These are phyloP conservation scores for Aspergillus diversus DNA, from an alignment of 495 filamentous ascomycete species.

Conservation along the genomic window DNA sequence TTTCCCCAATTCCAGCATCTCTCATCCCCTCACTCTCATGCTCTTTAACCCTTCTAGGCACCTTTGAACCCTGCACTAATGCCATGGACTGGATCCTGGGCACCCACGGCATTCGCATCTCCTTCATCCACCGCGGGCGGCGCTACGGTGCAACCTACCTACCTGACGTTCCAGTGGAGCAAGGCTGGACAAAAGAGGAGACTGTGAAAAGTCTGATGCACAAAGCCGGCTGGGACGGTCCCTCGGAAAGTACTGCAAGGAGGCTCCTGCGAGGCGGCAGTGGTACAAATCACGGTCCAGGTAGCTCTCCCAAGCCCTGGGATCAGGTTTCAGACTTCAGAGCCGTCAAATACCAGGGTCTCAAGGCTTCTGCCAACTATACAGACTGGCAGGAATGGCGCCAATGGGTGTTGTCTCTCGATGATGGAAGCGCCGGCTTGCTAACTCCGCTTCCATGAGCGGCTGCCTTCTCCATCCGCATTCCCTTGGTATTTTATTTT, in stretches of 20 bases:
- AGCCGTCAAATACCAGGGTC: constrained; percentile 80
- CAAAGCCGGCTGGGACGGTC: constrained; percentile 80
- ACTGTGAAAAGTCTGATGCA: constrained; percentile 87
- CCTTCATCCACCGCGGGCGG: constrained; percentile 67
- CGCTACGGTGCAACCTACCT: constrained; percentile 78
- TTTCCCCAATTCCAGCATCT: constrained; percentile 67
- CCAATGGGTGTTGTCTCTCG: constrained; percentile 64
- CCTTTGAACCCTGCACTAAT: constrained; percentile 72
- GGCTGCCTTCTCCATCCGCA: neutral
- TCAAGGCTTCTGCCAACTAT: constrained; percentile 69
- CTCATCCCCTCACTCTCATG: constrained; percentile 73
- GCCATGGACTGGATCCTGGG: constrained; percentile 87
- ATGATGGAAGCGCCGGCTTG: constrained; percentile 35
- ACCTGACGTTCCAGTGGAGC: constrained; percentile 88
- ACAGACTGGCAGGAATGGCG: constrained; percentile 77
- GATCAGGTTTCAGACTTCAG: constrained; percentile 69
- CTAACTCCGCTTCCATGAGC: constrained; percentile 7
- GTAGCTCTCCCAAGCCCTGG: constrained; percentile 57
- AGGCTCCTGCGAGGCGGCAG: constrained; percentile 40
- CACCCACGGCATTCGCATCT: constrained; percentile 79
- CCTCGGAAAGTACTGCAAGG: constrained; percentile 53
- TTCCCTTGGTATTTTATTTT: neutral
- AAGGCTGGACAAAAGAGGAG: constrained; percentile 96
- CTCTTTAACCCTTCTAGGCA: constrained; percentile 72
- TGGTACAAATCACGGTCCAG: constrained; percentile 12